Conservation (phyloP, 2,329 filamentous ascomycete genomes). For the Drechmeria coniospora region DNA sequence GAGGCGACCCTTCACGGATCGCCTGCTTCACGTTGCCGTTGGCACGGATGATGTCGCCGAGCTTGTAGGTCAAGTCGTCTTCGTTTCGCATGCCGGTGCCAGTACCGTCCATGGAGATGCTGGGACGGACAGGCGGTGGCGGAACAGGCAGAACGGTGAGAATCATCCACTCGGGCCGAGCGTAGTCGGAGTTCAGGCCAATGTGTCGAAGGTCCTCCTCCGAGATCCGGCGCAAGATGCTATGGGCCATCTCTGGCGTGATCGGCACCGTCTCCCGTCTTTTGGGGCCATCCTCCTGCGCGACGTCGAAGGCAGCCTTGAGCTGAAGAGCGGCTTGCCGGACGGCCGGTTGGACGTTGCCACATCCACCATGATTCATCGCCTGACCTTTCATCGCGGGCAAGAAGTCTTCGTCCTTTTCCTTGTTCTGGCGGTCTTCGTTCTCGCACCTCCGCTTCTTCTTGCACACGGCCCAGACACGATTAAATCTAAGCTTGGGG, state of each 20-base stretch:
- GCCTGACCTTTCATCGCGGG: slow-evolving; percentile 35
- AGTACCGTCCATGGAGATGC: slow-evolving; percentile 92
- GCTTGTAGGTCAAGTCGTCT: slow-evolving; percentile 98
- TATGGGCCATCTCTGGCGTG: slow-evolving; percentile 69
- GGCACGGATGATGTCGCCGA: slow-evolving; percentile 94
- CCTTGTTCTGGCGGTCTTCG: slow-evolving; percentile 53
- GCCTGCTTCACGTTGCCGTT: slow-evolving; percentile 90
- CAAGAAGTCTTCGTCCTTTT: slow-evolving; percentile 54
- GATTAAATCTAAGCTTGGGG: slow-evolving; percentile 85
- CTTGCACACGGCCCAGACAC: slow-evolving; percentile 86
- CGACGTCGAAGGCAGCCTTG: slow-evolving; percentile 54
- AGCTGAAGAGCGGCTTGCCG: slow-evolving; percentile 77
- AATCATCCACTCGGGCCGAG: slow-evolving; percentile 96
- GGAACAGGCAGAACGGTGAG: slow-evolving; percentile 89
- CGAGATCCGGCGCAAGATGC: slow-evolving; percentile 73
- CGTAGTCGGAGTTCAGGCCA: slow-evolving; percentile 87
- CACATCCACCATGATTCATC: slow-evolving; percentile 72
- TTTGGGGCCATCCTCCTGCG: slow-evolving; percentile 51
- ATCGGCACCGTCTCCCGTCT: slow-evolving; percentile 68
- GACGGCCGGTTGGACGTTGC: slow-evolving; percentile 78
- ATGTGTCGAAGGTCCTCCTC: slow-evolving; percentile 72
- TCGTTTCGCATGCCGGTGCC: slow-evolving; percentile 86
- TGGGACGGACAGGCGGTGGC: slow-evolving; percentile 86
- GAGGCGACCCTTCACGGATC: slow-evolving; percentile 78
- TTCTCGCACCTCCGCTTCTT: slow-evolving; percentile 73